Percentiles rank a stretch among this genome's conserved stretches.
These are phyloP conservation scores for Phytophthora kernoviae DNA, from an alignment of 352 stramenopile species.

Conservation along the genomic window DNA sequence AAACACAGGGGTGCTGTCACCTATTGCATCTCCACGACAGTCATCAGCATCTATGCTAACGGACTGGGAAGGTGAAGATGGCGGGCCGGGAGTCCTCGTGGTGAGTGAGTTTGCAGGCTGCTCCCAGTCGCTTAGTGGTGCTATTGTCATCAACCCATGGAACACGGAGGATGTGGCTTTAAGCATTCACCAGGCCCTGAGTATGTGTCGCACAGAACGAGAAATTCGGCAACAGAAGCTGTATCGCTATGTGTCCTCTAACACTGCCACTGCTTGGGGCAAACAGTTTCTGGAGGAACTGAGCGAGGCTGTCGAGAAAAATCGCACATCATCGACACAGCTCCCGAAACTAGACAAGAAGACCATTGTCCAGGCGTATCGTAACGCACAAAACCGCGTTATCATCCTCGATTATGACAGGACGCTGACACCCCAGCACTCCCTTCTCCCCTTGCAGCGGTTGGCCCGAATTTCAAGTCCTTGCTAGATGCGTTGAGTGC, in stretches of 20 bases:
- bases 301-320: slow-evolving; percentile 60
- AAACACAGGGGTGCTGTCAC: slow-evolving; percentile 22
- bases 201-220: slow-evolving; percentile 81
- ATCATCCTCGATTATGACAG: slow-evolving; percentile 92
- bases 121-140: slow-evolving; percentile 86
- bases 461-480: slow-evolving; percentile 78
- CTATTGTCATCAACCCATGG: slow-evolving; percentile 89
- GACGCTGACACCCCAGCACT: slow-evolving; percentile 80
- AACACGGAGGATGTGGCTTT: slow-evolving; percentile 86
- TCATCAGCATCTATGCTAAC: slow-evolving; percentile 52
- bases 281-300: slow-evolving; percentile 84
- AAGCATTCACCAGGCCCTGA: slow-evolving; percentile 84
- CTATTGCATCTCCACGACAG: slow-evolving; percentile 29
- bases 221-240: slow-evolving; percentile 91
- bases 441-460: slow-evolving; percentile 79
- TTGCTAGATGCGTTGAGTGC: slow-evolving; percentile 71
- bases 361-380: slow-evolving; percentile 69
- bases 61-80: slow-evolving; percentile 81
- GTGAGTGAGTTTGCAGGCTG: slow-evolving; percentile 90
- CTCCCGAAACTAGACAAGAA: slow-evolving; percentile 67
- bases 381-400: slow-evolving; percentile 71
- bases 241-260: slow-evolving; percentile 87
- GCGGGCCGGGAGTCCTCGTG: slow-evolving; percentile 83
- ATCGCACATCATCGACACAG: slow-evolving; percentile 50
- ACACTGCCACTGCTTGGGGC: slow-evolving; percentile 86